Evolutionary conservation across 2,329 filamentous ascomycete genomes (phyloP).

Genomic region (Colletotrichum zoysiae): DNA sequence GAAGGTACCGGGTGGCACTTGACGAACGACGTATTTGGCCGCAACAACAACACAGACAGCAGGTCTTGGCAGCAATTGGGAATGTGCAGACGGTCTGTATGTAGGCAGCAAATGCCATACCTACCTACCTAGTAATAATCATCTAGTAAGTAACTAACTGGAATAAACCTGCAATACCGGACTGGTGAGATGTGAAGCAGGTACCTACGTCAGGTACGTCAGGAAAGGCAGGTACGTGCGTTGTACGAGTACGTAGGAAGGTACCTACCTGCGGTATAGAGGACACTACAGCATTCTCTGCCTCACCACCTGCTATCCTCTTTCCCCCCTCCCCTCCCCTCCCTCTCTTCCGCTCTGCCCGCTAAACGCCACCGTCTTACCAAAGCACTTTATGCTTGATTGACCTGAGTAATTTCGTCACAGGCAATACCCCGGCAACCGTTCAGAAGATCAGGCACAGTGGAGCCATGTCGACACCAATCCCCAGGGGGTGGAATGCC

Average conservation of each 20-base stretch:
- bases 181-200: not conserved
- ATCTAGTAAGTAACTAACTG: too few relatives aligned
- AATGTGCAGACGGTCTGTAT: not conserved
- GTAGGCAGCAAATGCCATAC: too few relatives aligned
- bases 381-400: constrained; percentile 26
- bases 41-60: not conserved
- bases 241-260: not conserved
- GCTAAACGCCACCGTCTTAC: constrained; percentile 21
- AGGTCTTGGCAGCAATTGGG: constrained; percentile 23
- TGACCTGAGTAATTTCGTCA: constrained; percentile 29
- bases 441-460: constrained; percentile 37
- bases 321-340: not conserved
- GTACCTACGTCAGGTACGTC: not conserved
- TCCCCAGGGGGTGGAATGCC: constrained; percentile 11
- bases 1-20: not conserved
- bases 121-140: too few relatives aligned
- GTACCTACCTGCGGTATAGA: too few relatives aligned
- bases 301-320: not conserved
- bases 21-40: constrained; percentile 16
- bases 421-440: constrained; percentile 34
- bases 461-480: constrained; percentile 16
- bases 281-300: not conserved
- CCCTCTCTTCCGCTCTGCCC: not conserved
- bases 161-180: not conserved
- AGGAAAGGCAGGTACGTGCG: too few relatives aligned